phyloP scores from a whole-genome alignment of 768 basidiomycete species.

The Coprinellus micaceus region DNA sequence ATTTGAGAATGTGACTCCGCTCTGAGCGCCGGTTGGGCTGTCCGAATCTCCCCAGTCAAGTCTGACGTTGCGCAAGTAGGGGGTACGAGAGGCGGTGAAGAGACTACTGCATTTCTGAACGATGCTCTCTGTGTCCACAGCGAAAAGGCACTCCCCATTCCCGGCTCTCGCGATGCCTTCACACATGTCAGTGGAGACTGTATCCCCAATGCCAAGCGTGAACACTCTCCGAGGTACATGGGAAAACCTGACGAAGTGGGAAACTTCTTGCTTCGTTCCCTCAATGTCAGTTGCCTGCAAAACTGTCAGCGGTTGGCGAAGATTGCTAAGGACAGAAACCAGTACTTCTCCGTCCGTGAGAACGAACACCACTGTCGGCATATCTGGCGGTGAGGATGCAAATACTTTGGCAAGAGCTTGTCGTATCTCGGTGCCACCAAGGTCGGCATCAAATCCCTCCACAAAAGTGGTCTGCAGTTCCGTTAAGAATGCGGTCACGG shows the following conservation, averaged over 20 bases:
- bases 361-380: constrained; percentile 50
- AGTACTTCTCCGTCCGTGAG: constrained; percentile 56
- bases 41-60: constrained; percentile 47
- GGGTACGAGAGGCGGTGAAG: constrained; percentile 47
- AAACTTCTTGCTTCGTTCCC: constrained; percentile 19
- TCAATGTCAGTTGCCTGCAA: constrained; percentile 20
- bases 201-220: constrained; percentile 53
- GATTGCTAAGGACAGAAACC: background rate
- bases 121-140: constrained; percentile 43
- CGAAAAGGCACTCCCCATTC: constrained; percentile 47
- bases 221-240: constrained; percentile 46
- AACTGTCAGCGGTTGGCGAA: background rate
- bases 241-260: constrained; percentile 30
- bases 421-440: constrained; percentile 50
- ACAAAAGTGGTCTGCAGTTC: constrained; percentile 36
- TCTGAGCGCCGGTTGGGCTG: constrained; percentile 4
- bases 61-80: constrained; percentile 39
- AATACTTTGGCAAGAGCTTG: constrained; percentile 39
- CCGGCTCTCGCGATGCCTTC: constrained; percentile 53
- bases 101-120: constrained; percentile 46
- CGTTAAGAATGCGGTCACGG: background rate
- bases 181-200: constrained; percentile 48
- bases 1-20: constrained; percentile 16
- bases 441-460: constrained; percentile 36
- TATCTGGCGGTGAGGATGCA: constrained; percentile 23